phyloP scores from a whole-genome alignment of 495 filamentous ascomycete genomes.

The Saxophila tyrrhenica region DNA sequence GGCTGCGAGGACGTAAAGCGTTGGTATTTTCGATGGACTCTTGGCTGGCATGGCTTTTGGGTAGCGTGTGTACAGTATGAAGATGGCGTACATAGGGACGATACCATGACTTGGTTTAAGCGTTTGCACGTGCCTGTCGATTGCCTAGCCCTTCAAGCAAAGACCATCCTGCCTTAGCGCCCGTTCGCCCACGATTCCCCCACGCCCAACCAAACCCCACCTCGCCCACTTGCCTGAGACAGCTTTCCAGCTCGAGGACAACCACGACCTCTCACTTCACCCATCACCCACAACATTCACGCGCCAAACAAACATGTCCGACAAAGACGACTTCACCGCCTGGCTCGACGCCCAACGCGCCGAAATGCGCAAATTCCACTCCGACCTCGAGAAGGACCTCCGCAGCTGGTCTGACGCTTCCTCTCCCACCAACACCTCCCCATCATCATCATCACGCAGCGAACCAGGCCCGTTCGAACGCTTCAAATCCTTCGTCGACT shows the following conservation, averaged over 20 bases:
- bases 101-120: neutral
- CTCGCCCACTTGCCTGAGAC: too few relatives aligned
- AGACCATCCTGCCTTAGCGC: neutral
- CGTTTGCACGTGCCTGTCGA: neutral
- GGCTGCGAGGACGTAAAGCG: constrained; percentile 14
- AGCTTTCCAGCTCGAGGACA: too few relatives aligned
- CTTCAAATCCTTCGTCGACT: constrained; percentile 50
- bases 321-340: neutral
- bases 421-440: neutral
- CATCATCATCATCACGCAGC: neutral
- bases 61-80: too few relatives aligned
- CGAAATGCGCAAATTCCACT: constrained; percentile 4
- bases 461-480: constrained; percentile 39
- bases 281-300: too few relatives aligned
- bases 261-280: too few relatives aligned
- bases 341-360: constrained; percentile 1
- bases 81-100: neutral
- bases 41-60: too few relatives aligned
- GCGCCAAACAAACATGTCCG: too few relatives aligned
- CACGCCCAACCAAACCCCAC: too few relatives aligned
- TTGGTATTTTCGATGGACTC: too few relatives aligned
- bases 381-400: constrained; percentile 8
- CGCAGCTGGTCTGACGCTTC: neutral
- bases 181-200: too few relatives aligned
- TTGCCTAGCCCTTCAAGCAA: neutral